phyloP scores from a whole-genome alignment of 345 rosid genomes.

The Sonneratia alba region DNA sequence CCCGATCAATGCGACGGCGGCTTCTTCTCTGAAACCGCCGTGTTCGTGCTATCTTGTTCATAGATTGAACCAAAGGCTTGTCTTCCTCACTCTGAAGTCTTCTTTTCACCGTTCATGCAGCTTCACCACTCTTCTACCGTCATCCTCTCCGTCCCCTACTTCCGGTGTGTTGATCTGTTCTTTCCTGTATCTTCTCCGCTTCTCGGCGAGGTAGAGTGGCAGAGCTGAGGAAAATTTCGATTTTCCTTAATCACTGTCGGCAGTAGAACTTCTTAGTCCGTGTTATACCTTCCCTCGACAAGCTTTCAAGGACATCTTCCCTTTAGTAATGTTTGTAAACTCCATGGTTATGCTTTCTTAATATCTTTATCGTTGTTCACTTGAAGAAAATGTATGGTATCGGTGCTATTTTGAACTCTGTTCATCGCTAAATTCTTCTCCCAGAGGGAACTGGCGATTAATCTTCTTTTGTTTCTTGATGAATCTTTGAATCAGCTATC shows the following conservation, averaged over 20 bases:
- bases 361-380: background rate
- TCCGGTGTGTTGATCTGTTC: background rate
- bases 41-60: background rate
- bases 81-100: background rate
- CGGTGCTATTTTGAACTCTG: background rate
- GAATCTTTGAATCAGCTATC: constrained; percentile 23
- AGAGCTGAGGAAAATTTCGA: background rate
- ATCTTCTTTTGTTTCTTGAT: background rate
- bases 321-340: background rate
- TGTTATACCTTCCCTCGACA: background rate
- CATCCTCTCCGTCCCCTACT: background rate
- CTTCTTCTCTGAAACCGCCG: background rate
- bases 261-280: background rate
- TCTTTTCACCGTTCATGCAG: background rate
- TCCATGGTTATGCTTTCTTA: background rate
- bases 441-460: background rate
- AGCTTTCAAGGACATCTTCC: background rate
- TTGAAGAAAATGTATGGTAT: no score
- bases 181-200: background rate
- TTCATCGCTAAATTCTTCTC: background rate
- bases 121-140: background rate
- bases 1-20: constrained; percentile 1
- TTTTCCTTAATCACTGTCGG: background rate
- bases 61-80: background rate
- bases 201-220: background rate